phyloP scores from a whole-genome alignment of 2,329 filamentous ascomycete species.

The Penicillium occitanis region DNA sequence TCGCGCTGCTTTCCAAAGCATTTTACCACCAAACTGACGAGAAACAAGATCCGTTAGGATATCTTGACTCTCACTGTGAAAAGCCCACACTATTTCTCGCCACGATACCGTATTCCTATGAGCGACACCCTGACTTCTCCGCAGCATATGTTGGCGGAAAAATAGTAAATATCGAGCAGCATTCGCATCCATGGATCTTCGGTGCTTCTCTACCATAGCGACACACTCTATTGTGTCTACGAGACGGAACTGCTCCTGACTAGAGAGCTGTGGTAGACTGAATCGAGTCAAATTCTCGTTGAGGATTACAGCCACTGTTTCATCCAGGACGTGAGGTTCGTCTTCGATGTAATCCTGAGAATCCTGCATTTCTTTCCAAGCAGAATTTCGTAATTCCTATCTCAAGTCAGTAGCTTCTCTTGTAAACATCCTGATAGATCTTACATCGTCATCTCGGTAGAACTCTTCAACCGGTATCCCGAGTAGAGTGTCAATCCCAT shows the following conservation, averaged over 20 bases:
- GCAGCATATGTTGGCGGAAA: constrained; percentile 76
- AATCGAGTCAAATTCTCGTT: constrained; percentile 75
- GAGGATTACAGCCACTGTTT: constrained; percentile 67
- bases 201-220: constrained; percentile 79
- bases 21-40: constrained; percentile 71
- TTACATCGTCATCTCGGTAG: constrained; percentile 35
- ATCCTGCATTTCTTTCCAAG: constrained; percentile 51
- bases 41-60: constrained; percentile 82
- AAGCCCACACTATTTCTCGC: constrained; percentile 51
- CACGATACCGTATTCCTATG: constrained; percentile 61
- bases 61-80: constrained; percentile 66
- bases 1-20: constrained; percentile 81
- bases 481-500: constrained; percentile 75
- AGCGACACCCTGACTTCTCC: constrained; percentile 61
- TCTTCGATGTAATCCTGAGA: constrained; percentile 55
- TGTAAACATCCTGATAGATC: neutral
- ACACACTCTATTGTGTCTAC: constrained; percentile 83
- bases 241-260: constrained; percentile 81
- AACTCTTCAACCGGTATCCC: constrained; percentile 56
- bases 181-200: constrained; percentile 86
- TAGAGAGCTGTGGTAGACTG: constrained; percentile 75
- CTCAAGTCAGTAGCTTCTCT: neutral
- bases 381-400: constrained; percentile 41
- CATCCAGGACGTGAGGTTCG: constrained; percentile 66
- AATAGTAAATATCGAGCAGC: constrained; percentile 84